Evolutionary conservation across 305 asterid species (phyloP), one percentile per base, ranked within the genome.

Genomic region (Coffea humblotiana): DNA sequence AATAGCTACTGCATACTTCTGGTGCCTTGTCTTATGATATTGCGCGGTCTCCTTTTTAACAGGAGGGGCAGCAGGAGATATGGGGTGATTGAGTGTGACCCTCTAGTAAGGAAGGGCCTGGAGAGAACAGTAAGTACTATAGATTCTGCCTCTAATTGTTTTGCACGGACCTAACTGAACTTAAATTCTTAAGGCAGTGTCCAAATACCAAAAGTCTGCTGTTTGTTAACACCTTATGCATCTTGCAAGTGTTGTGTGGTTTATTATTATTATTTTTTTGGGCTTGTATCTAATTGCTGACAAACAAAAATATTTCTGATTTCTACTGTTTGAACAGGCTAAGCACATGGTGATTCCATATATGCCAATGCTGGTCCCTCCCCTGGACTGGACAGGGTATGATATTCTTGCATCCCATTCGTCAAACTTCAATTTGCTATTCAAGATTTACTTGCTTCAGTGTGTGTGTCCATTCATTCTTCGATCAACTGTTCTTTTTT

Each of bases 301-400:
- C 58, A 11, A 32, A 23, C 0, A 51, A 47, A 66, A 75, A 54
- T 43, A 70, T 40, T 60, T 67, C 29, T 71, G 61, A 77, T 72
- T 61, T 23, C 11, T 8, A 6, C n/a, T 61, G n/a, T 61, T 61
- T 32, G 29, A 88, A 77, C 97, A 96, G 99, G 98, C 98, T 37
- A 94, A 88, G 86, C 98, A 94, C 89, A 91, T 94, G 96, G 99
- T 96, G 91, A 93, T 96, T 69, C 99, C 99, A 13, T 96, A 93
- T 79, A 96, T 94, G 98, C 99, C 99, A 25, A 96, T 96, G 98
- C 81, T 96, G 91, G 89, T 96, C 86, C 97, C 99, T 78, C 99
- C 99, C 13, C 84, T 91, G 78, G 85, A 84, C 72, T 96, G 99
- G 99, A 88, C 93, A n/a, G 97, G 99, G 99, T 96, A 92, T 86